Conservation (phyloP, 2,329 filamentous ascomycete species). For the Ophiocordyceps camponoti-saundersi region DNA sequence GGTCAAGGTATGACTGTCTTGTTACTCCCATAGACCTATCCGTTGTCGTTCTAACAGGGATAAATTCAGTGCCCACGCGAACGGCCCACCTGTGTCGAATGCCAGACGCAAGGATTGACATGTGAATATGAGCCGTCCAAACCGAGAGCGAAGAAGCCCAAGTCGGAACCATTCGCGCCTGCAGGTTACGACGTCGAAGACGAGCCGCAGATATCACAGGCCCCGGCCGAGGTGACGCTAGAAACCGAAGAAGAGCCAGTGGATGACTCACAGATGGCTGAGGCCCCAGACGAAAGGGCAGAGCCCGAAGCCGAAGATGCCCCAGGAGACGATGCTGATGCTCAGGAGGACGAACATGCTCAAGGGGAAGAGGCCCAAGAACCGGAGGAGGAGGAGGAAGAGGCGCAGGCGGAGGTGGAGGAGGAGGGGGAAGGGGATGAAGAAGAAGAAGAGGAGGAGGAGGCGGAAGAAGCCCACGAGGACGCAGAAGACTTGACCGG, state of each 20-base stretch:
- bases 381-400: neutral
- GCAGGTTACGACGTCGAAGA: slow-evolving; percentile 6
- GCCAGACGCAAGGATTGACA: slow-evolving; percentile 10
- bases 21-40: neutral
- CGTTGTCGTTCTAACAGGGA: slow-evolving; percentile 5
- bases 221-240: slow-evolving; percentile 4
- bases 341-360: neutral
- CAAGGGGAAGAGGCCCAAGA: neutral
- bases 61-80: slow-evolving; percentile 20
- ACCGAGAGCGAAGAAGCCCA: slow-evolving; percentile 8
- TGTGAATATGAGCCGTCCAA: slow-evolving; percentile 23
- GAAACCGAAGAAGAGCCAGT: slow-evolving; percentile 2
- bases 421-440: slow-evolving; percentile 3
- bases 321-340: neutral
- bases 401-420: slow-evolving; percentile 4
- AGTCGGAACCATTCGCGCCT: slow-evolving; percentile 6
- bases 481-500: slow-evolving; percentile 4
- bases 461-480: slow-evolving; percentile 3
- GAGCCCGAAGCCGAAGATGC: neutral
- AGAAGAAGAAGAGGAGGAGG: slow-evolving; percentile 3
- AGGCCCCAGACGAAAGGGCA: neutral
- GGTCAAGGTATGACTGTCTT: slow-evolving; percentile 16
- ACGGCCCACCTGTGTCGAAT: slow-evolving; percentile 21
- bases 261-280: neutral
- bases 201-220: slow-evolving; percentile 1